Percentiles rank a stretch among this genome's conserved stretches.
Conservation (phyloP, 345 rosid species). For the Eucalyptus marginata region DNA sequence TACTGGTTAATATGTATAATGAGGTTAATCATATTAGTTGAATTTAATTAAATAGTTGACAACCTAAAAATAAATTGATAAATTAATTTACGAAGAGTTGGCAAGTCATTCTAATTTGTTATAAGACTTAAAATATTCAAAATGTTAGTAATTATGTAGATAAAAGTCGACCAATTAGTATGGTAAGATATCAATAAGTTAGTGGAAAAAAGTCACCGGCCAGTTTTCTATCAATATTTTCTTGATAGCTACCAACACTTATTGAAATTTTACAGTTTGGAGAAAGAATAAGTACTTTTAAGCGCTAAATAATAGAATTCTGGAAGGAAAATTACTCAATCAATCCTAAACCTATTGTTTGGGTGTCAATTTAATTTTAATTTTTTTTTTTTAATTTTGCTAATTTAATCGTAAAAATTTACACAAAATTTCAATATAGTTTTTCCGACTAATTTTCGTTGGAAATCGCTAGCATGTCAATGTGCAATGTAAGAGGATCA, state of each 20-base stretch:
- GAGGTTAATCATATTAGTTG: not conserved
- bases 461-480: rapidly evolving
- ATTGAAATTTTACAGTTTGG: not conserved
- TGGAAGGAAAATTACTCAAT: not conserved
- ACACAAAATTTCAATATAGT: not conserved
- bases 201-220: not conserved
- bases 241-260: not conserved
- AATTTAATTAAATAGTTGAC: not conserved
- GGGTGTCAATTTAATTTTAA: not conserved
- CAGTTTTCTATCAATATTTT: not conserved
- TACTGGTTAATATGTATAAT: not conserved
- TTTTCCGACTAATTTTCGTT: rapidly evolving
- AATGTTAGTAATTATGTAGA: not conserved
- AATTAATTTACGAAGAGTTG: not conserved
- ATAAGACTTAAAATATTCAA: not conserved
- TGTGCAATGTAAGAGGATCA: not conserved
- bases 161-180: not conserved
- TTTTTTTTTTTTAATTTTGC: not conserved
- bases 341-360: not conserved
- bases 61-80: not conserved
- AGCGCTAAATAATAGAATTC: not conserved
- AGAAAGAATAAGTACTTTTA: not conserved
- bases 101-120: not conserved
- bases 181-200: not conserved
- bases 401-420: not conserved